Evolutionary conservation across 2,329 filamentous ascomycete species (phyloP).

Genomic region (Trichoderma lentiforme): DNA sequence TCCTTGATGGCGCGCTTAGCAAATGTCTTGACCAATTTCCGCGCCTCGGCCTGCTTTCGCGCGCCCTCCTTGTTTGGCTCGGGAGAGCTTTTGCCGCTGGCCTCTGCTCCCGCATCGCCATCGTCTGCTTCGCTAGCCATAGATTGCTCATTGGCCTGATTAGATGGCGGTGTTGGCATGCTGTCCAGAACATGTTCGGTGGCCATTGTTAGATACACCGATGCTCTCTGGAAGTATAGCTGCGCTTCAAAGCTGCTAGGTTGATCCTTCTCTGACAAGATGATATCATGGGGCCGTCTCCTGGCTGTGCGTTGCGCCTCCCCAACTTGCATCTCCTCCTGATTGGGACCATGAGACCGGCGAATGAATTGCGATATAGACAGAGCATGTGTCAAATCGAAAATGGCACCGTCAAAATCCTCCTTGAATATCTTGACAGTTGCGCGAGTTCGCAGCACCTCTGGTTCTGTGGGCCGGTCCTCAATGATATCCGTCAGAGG

Average conservation of each 20-base stretch:
- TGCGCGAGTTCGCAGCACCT: slow-evolving; percentile 69
- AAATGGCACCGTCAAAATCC: slow-evolving; percentile 65
- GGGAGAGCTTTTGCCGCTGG: neutral
- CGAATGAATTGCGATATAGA: slow-evolving; percentile 49
- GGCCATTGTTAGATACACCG: slow-evolving; percentile 68
- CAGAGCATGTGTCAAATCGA: slow-evolving; percentile 68
- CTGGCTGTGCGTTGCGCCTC: slow-evolving; percentile 21
- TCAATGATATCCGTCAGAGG: slow-evolving; percentile 66
- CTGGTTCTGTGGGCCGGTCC: slow-evolving; percentile 59
- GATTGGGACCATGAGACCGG: slow-evolving; percentile 48
- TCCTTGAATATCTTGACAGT: slow-evolving; percentile 73
- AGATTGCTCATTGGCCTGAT: neutral
- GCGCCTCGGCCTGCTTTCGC: slow-evolving; percentile 30
- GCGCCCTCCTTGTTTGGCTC: slow-evolving; percentile 18
- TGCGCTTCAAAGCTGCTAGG: slow-evolving; percentile 73
- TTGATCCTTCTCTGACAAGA: slow-evolving; percentile 48
- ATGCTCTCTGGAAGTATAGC: slow-evolving; percentile 71
- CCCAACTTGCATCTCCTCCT: slow-evolving; percentile 49
- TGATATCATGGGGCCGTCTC: slow-evolving; percentile 33
- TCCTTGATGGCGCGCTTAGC: slow-evolving; percentile 75
- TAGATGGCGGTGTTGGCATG: slow-evolving; percentile 33
- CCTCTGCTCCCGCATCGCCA: slow-evolving; percentile 15
- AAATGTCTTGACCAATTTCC: slow-evolving; percentile 68
- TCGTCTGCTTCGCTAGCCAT: neutral
- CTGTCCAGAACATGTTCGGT: slow-evolving; percentile 61